Base-by-base conservation (phyloP, 345 rosid genomes). In the Cardamine resedifolia region DNA sequence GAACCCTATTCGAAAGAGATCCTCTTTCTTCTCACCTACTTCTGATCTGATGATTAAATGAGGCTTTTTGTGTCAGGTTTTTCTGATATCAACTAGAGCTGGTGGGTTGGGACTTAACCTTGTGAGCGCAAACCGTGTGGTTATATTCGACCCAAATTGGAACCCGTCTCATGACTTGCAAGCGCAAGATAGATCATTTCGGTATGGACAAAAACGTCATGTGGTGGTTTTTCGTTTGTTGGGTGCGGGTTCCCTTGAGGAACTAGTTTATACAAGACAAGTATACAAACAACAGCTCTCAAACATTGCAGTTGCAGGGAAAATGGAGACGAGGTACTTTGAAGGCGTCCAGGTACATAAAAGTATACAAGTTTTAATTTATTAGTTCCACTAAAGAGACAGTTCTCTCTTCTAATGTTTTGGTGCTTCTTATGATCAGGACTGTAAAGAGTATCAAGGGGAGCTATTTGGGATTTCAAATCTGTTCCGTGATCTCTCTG, bases 61-160 rank as follows among this genome's bases (percentile, higher is more conserved):
- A 16, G 39, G 10, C 55, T 73, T 43, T 65, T 53, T 61, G 12
- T 53, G 57, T 76, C 81, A 93, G 98, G 98, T 91, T 33, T 91
- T 94, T 85, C 85, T 91, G n/a, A 94, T 94, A 85, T 94, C 98
- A 57, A 89, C 97, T 71, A 85, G 96, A 81, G 98, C 97, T 70
- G 97, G 98, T 76, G 98, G 97, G 61, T 91, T 95, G 64, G 99
- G 99, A 56, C 82, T 95, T 80, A 95, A 95, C 87, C 99, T 91
- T 68, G 97, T 88, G 50, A 89, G 96, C 24, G 99, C 97, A 4
- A 91, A 95, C 74, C 91, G 96, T 3, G 97, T 91, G 69, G 96
- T 95, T 55, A 88, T 95, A 82, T 95, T 95, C 71, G 96, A 94
- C 72, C 97, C 97, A 52, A 95, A 88, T 66, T 95, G 99, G 97